Evolutionary conservation across 2,329 filamentous ascomycete species (phyloP), one percentile per base, ranked within the genome.

Genomic region (Beauveria sp.): DNA sequence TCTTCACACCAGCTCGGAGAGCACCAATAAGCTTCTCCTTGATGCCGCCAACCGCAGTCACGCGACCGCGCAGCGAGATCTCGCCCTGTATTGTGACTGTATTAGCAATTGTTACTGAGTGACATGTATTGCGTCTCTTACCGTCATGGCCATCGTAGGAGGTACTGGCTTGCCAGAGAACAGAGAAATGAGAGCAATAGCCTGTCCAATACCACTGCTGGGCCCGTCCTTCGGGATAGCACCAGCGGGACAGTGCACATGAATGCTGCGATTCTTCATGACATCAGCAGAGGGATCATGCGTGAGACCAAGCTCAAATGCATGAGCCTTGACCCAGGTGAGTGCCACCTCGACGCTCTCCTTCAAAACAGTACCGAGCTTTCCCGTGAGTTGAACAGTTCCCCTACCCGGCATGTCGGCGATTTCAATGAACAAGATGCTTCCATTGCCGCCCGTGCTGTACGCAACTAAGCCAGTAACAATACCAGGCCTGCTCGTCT

Each of bases 1-100:
- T 93, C 81, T 96, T 96, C 64, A 99, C 93, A 30, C 94, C 94
- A 2, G 94, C 94, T 60, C 93, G 84, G 70, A 96, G 80, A 9
- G 94, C 94, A 24, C 94, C 94, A 70, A 99, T 97, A 58, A 97
- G 81, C 75, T 99, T 99, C 84, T 99, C 93, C 77, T 97, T 97
- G 77, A 99, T 97, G 20, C 94, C 94, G 58, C 94, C 94, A 41
- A 99, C 94, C 28, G 93, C 91, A 75, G 94, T 91, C 61, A 99
- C 89, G 65, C 92, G 86, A 24, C 94, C 94, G 47, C 94, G 85
- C 28, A 99, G 84, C 61, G 89, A 91, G 64, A 88, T 85, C 70
- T 88, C 85, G 64, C 85, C 84, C 81, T 84, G 71, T 74, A 60
- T 66, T 66, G 56, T 5, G 5, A 60, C 34, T 64, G 51, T 61